Evolutionary conservation across 352 stramenopile species (phyloP).

Genomic region (Globisporangium nagaii): DNA sequence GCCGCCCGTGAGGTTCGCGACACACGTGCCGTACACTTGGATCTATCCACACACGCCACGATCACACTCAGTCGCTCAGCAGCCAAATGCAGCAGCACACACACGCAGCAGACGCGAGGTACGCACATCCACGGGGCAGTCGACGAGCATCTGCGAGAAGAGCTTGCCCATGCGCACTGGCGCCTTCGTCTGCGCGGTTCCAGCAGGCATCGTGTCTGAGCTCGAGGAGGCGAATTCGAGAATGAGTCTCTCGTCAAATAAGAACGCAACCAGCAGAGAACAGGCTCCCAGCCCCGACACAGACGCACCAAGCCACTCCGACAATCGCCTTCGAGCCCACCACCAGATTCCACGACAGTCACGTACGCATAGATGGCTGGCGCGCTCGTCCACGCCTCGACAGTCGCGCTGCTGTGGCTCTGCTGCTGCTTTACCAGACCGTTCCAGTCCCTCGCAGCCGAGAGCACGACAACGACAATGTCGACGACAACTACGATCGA

Average conservation of each 20-base stretch:
- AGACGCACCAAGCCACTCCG: no score
- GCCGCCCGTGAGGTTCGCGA: constrained; percentile 53
- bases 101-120: not conserved
- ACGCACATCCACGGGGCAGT: constrained; percentile 63
- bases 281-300: no score
- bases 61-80: no score
- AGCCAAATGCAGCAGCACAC: not conserved
- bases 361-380: not conserved
- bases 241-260: constrained; percentile 7
- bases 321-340: no score
- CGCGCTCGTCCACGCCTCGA: not conserved
- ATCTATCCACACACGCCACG: constrained; percentile 32
- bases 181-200: constrained; percentile 14
- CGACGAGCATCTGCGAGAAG: constrained; percentile 61
- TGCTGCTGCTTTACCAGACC: not conserved
- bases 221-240: constrained; percentile 6
- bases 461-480: not conserved
- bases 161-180: constrained; percentile 58
- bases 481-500: not conserved
- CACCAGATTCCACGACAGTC: no score
- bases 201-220: constrained; percentile 4
- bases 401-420: not conserved
- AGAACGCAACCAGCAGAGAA: no score
- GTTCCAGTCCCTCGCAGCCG: no score
- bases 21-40: constrained; percentile 75